A percentile compares a stretch with the other conserved stretches of the same genome.
Conservation (phyloP, 225 moss, liverwort and hornwort species). For the Physcomitrium patens region DNA sequence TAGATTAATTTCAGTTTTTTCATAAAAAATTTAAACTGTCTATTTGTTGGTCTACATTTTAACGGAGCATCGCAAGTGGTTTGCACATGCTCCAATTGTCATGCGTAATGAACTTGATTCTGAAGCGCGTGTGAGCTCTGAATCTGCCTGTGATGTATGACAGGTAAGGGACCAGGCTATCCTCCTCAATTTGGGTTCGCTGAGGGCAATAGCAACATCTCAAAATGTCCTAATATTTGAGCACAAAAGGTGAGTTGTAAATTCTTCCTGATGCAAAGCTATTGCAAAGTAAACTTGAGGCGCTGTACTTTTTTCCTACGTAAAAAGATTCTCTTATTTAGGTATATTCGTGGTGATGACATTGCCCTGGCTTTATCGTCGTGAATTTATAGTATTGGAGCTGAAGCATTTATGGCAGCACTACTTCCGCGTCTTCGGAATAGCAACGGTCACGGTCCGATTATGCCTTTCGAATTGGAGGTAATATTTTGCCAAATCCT, state of each 20-base stretch:
- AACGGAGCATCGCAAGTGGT: constrained; percentile 11
- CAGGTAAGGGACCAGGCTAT: constrained; percentile 95
- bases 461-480: constrained; percentile 95
- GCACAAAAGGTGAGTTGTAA: constrained; percentile 56
- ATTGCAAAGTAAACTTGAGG: neutral
- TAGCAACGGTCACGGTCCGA: constrained; percentile 50
- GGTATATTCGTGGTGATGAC: neutral
- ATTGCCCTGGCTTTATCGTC: constrained; percentile 6
- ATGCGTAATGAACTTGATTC: neutral
- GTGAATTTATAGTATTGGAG: constrained; percentile 63
- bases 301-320: neutral
- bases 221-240: constrained; percentile 94
- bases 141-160: constrained; percentile 31
- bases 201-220: constrained; percentile 86
- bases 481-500: constrained; percentile 44
- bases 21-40: neutral
- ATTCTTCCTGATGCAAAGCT: neutral
- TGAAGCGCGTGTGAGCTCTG: neutral
- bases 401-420: constrained; percentile 71
- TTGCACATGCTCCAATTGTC: constrained; percentile 12
- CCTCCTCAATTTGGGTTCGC: constrained; percentile 87
- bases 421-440: constrained; percentile 71
- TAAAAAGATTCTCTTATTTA: constrained; percentile 8
- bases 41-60: constrained; percentile 1
- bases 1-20: neutral